phyloP scores from a whole-genome alignment of 2,329 filamentous ascomycete species.

The Juglanconis juglandina region DNA sequence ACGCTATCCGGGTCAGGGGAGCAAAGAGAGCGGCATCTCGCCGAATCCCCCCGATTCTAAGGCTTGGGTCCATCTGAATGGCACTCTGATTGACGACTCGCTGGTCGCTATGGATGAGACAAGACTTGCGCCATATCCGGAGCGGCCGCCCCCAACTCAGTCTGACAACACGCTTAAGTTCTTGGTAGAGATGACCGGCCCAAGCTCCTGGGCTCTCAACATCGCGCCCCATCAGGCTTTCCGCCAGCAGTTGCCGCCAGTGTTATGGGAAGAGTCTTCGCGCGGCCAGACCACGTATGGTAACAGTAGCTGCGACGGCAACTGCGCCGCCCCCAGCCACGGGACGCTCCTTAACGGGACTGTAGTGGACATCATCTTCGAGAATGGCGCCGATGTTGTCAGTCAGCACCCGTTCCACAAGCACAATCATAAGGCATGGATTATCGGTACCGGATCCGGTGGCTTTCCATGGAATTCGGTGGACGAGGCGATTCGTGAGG shows the following conservation, averaged over 20 bases:
- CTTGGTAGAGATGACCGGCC: slow-evolving; percentile 19
- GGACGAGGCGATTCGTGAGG: slow-evolving; percentile 38
- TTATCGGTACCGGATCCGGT: slow-evolving; percentile 24
- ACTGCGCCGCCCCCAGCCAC: too few species aligned
- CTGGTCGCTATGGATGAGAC: slow-evolving; percentile 16
- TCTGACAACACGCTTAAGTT: slow-evolving; percentile 19
- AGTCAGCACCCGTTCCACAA: slow-evolving; percentile 26
- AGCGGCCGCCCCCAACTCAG: slow-evolving; percentile 10
- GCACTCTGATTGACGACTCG: slow-evolving; percentile 6
- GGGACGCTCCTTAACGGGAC: slow-evolving; percentile 21
- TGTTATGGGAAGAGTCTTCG: slow-evolving; percentile 19
- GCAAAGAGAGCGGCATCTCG: not conserved
- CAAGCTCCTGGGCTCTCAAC: slow-evolving; percentile 18
- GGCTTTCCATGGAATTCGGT: slow-evolving; percentile 24
- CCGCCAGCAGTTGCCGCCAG: slow-evolving; percentile 19
- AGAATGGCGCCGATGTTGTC: slow-evolving; percentile 22
- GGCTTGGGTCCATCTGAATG: slow-evolving; percentile 20
- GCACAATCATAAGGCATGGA: slow-evolving; percentile 26
- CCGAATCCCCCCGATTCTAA: slow-evolving; percentile 1
- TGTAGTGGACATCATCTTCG: slow-evolving; percentile 25
- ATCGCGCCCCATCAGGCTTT: slow-evolving; percentile 21
- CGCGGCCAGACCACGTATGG: slow-evolving; percentile 19
- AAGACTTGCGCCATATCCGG: slow-evolving; percentile 17
- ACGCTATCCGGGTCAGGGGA: slow-evolving; percentile 8
- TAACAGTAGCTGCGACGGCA: not conserved